phyloP scores from a whole-genome alignment of 1,284 basidiomycete genomes.

The Sphagnurus paluster region DNA sequence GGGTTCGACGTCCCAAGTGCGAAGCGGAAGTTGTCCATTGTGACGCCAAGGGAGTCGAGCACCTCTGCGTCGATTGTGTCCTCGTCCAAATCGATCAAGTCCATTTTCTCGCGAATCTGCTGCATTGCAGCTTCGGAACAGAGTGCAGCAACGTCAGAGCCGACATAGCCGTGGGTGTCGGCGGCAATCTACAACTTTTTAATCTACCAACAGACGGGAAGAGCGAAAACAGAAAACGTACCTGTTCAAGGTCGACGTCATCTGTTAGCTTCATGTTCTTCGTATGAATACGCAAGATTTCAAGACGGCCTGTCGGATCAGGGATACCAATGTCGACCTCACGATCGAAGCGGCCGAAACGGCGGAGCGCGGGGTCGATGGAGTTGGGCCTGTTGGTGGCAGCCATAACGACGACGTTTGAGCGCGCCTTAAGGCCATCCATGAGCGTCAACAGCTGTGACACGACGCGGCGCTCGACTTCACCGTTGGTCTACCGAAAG shows the following conservation, averaged over 20 bases:
- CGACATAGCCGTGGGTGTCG: conserved; percentile 99
- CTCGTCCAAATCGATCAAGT: conserved; percentile 89
- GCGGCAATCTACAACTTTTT: conserved; percentile 76
- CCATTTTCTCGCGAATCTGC: conserved; percentile 98
- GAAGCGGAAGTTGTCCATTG: conserved; percentile 99
- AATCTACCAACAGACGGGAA: conserved; percentile 8
- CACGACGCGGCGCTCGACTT: conserved; percentile 98
- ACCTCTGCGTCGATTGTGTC: conserved; percentile 98
- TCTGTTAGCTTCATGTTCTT: conserved; percentile 99
- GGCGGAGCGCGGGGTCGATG: conserved; percentile 96
- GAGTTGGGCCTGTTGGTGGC: conserved; percentile 99
- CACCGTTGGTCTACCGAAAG: conserved; percentile 84
- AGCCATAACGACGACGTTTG: conserved; percentile 99
- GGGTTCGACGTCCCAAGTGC: conserved; percentile 94
- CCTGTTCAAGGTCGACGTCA: conserved; percentile 97
- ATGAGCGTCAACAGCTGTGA: conserved; percentile 97
- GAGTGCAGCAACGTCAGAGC: conserved; percentile 94
- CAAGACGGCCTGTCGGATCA: conserved; percentile 96
- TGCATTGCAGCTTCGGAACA: conserved; percentile 99
- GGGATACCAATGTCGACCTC: conserved; percentile 99
- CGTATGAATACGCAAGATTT: conserved; percentile 98
- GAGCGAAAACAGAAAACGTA: conserved; percentile 26
- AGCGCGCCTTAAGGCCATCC: conserved; percentile 98
- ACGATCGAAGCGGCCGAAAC: conserved; percentile 98
- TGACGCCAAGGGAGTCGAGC: conserved; percentile 92